Evolutionary conservation across 495 filamentous ascomycete genomes (phyloP).

Genomic region (Penicillium antarcticum): DNA sequence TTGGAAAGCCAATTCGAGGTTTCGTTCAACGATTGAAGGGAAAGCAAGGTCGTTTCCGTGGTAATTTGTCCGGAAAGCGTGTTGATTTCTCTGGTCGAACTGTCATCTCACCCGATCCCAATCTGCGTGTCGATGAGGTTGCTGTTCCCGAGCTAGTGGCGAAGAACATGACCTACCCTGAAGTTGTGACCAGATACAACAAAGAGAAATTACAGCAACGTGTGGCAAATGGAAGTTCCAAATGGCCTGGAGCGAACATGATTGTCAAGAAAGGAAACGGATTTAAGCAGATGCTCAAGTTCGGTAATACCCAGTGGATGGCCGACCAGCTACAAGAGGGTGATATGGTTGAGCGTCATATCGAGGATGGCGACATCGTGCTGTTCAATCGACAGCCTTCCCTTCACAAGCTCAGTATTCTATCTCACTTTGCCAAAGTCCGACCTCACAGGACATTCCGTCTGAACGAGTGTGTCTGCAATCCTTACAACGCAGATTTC

Average conservation of each 20-base stretch:
- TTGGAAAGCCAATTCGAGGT: conserved; percentile 79
- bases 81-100: conserved; percentile 97
- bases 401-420: conserved; percentile 95
- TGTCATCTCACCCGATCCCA: conserved; percentile 96
- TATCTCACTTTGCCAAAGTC: conserved; percentile 88
- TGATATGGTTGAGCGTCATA: conserved; percentile 88
- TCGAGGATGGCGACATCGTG: conserved; percentile 94
- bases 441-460: conserved; percentile 95
- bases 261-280: conserved; percentile 69
- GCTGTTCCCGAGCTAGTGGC: conserved; percentile 87
- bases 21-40: conserved; percentile 95
- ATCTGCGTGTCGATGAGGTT: conserved; percentile 88
- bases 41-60: conserved; percentile 95
- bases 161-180: conserved; percentile 91
- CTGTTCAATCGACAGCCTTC: conserved; percentile 98
- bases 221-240: conserved; percentile 66
- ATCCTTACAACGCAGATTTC: conserved; percentile 98
- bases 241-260: conserved; percentile 84
- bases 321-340: conserved; percentile 74
- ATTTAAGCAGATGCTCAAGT: conserved; percentile 71
- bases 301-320: conserved; percentile 60
- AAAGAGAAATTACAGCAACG: conserved; percentile 72
- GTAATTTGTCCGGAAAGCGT: conserved; percentile 95
- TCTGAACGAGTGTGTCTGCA: conserved; percentile 96
- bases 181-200: conserved; percentile 78